A percentile compares a stretch with the other conserved stretches of the same genome.
Conservation (phyloP, 176 grass and related monocot genomes). For the Bonia amplexicaulis region DNA sequence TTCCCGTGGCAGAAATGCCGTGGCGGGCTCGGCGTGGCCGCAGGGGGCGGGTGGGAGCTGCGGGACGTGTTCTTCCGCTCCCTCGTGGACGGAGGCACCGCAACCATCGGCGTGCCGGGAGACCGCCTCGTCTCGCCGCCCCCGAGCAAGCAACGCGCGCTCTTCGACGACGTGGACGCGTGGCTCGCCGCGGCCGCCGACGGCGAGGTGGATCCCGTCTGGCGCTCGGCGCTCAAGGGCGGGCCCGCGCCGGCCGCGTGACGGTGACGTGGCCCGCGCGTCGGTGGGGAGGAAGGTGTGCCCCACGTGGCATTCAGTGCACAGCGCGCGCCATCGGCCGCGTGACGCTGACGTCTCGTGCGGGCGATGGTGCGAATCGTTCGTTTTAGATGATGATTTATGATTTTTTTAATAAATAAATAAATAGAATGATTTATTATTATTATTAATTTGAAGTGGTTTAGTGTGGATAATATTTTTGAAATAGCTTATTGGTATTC, state of each 20-base stretch:
- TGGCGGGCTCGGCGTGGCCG: constrained; percentile 30
- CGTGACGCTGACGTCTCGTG: constrained; percentile 20
- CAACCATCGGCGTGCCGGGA: constrained; percentile 52
- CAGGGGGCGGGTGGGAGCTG: constrained; percentile 38
- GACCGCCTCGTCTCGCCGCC: constrained; percentile 49
- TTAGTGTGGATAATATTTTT: no score
- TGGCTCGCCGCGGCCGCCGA: constrained; percentile 41
- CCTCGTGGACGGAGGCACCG: constrained; percentile 49
- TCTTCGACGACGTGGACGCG: constrained; percentile 56
- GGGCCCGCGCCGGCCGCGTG: constrained; percentile 9
- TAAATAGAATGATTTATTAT: no score
- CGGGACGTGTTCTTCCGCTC: constrained; percentile 83
- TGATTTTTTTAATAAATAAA: no score
- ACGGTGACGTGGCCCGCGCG: not conserved
- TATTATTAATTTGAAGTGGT: no score
- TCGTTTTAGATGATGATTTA: no score
- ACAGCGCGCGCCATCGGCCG: not conserved
- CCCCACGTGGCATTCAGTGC: constrained; percentile 8
- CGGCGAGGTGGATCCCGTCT: constrained; percentile 52
- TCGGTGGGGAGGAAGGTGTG: not conserved
- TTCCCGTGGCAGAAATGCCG: constrained; percentile 56
- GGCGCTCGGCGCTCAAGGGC: constrained; percentile 47
- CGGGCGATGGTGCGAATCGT: not conserved
- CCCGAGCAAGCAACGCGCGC: constrained; percentile 24
- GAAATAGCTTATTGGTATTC: no score